Base-by-base conservation (phyloP, 2,329 filamentous ascomycete species). In the Drechmeria coniospora region DNA sequence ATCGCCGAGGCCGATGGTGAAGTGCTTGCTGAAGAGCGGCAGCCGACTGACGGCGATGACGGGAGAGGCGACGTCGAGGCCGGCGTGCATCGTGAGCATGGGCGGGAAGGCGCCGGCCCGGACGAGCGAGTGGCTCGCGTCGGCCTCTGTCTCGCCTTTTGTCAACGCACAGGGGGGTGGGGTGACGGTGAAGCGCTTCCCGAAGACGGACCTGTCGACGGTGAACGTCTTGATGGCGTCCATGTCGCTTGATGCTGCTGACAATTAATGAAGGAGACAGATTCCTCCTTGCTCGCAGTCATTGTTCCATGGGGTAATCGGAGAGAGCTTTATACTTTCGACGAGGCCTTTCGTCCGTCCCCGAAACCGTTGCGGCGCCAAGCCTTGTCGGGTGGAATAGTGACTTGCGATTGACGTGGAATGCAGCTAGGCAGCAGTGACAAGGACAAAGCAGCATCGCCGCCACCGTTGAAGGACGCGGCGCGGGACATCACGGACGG, bases 1-100 rank as follows among this genome's bases (percentile, higher is more conserved):
- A 16, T 30, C 24, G 27, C 29, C 34, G 11, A 36, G 21, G 17
- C 29, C 28, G 11, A 36, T 26, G 15, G 27, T 24, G 32, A 25
- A 30, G 11, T 24, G 9, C 4, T 7, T 14, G 12, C 26, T 26
- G 13, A 34, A 19, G 17, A 15, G 17, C 13, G 34, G 23, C 12
- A 30, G 16, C 25, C 32, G 28, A 16, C 14, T 28, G 15, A 32
- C 28, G 14, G 32, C 32, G 23, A 32, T 16, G 22, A 36, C 21
- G 15, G 32, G 25, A n/a, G 8, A 21, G 11, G n/a, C 13, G 6
- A 15, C 20, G 23, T 30, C 23, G 23, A 18, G 23, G n/a, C 28
- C 28, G 28, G 17, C 15, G 19, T 30, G 28, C 15, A 30, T 5
- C 5, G 28, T n/a, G n/a, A 30, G 15, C 11, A 26, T 15, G 6